Conservation (phyloP, 1,284 basidiomycete species). For the Leccinum fallax region DNA sequence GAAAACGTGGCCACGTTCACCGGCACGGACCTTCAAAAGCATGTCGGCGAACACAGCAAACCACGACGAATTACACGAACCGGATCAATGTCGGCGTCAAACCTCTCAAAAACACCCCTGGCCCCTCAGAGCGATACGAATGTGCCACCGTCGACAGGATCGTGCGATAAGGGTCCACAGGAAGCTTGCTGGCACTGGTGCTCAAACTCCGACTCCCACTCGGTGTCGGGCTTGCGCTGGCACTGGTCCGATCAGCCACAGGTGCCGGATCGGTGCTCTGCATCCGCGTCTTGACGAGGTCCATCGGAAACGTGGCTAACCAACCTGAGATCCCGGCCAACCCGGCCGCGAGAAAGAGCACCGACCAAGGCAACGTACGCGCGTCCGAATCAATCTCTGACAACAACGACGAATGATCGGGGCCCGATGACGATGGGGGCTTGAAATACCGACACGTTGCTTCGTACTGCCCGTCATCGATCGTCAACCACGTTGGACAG, state of each 20-base stretch:
- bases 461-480: conserved; percentile 58
- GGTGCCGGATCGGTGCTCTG: conserved; percentile 49
- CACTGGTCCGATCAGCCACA: background rate
- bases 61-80: conserved; percentile 42
- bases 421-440: conserved; percentile 14
- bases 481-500: background rate
- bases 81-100: conserved; percentile 78
- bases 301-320: conserved; percentile 79
- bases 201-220: background rate
- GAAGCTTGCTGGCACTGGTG: background rate
- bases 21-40: conserved; percentile 42
- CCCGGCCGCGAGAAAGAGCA: conserved; percentile 75
- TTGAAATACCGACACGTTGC: conserved; percentile 66
- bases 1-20: conserved; percentile 62
- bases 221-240: background rate
- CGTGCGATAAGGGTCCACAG: conserved; percentile 53
- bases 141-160: conserved; percentile 58
- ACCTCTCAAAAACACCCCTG: conserved; percentile 72
- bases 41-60: conserved; percentile 21
- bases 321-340: conserved; percentile 75
- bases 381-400: conserved; percentile 49
- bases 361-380: conserved; percentile 50
- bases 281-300: conserved; percentile 86
- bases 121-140: conserved; percentile 68
- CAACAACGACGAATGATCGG: conserved; percentile 42